Conservation (phyloP, 2,329 filamentous ascomycete genomes). For the Cordyceps cicadae region DNA sequence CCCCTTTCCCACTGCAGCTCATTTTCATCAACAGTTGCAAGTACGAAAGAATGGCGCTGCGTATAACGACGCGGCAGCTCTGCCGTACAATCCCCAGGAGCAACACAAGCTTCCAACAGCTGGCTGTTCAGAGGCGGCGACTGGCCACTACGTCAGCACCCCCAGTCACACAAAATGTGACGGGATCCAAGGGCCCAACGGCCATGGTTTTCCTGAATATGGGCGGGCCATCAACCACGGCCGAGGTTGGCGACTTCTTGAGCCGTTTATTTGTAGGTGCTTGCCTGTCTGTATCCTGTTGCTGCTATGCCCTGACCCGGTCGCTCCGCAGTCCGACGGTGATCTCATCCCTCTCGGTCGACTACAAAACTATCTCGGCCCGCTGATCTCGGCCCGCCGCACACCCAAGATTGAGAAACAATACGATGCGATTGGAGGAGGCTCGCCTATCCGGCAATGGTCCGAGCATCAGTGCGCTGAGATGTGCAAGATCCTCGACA, state of each 20-base stretch:
- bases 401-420: slow-evolving; percentile 97
- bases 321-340: slow-evolving; percentile 60
- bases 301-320: slow-evolving; percentile 12
- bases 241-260: slow-evolving; percentile 83
- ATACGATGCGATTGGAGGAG: slow-evolving; percentile 89
- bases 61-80: slow-evolving; percentile 30
- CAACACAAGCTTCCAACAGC: slow-evolving; percentile 21
- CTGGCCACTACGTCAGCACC: slow-evolving; percentile 43
- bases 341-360: slow-evolving; percentile 94
- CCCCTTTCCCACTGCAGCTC: neutral
- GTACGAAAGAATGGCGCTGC: slow-evolving; percentile 28
- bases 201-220: slow-evolving; percentile 99
- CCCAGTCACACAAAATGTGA: slow-evolving; percentile 71
- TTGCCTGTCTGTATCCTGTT: slow-evolving; percentile 3
- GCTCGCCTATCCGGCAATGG: slow-evolving; percentile 98
- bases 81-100: slow-evolving; percentile 21
- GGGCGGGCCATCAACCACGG: slow-evolving; percentile 84
- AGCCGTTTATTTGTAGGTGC: slow-evolving; percentile 78
- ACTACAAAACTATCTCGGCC: slow-evolving; percentile 83
- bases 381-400: slow-evolving; percentile 73
- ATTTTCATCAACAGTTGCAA: neutral
- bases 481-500: slow-evolving; percentile 96
- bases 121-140: slow-evolving; percentile 23
- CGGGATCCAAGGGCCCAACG: slow-evolving; percentile 68
- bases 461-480: slow-evolving; percentile 87